Evolutionary conservation across 192 early-diverging fungal genomes (phyloP), one percentile per base, ranked within the genome.

Genomic region (Diversispora eburnea): DNA sequence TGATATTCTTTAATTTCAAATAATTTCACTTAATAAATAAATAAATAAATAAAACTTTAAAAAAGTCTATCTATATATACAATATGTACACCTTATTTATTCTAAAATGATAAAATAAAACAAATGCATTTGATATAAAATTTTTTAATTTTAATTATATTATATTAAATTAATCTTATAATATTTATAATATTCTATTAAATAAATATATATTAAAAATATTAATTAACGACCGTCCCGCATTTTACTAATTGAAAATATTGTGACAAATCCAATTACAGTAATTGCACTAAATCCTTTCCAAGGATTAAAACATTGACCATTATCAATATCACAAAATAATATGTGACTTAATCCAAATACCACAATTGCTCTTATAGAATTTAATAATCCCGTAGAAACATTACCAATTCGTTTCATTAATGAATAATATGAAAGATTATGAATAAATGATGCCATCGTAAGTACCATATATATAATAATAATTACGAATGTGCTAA

Each of bases 261-360:
- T 15, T 10, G 84, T 77, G 5, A 88, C 87, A 73, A 80, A 86
- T 42, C 82, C 80, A 73, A 88, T 77, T 22, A 88, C 87, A 20
- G 83, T 62, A 19, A 84, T 33, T 2, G 82, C 83, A 0, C 85
- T 83, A 20, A 80, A 46, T 19, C 85, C 85, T 70, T 86, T 88
- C 76, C 83, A 86, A 45, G 78, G 61, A 67, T 83, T 88, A 54
- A 88, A 88, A 62, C 87, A 88, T 75, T 88, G 87, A 7, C 83
- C 82, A 15, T 67, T 49, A 47, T 86, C 85, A 25, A 80, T 74
- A 15, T 74, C 48, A 75, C 87, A 88, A 77, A 83, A 88, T 73
- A 84, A 79, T 6, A 79, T 77, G 72, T 88, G 83, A 75, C 85
- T 86, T 67, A 88, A 77, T 8, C 76, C 82, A 83, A 86, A 88